Evolutionary conservation across 805 yeast species (phyloP).

Genomic region (Spathaspora hagerdaliae): DNA sequence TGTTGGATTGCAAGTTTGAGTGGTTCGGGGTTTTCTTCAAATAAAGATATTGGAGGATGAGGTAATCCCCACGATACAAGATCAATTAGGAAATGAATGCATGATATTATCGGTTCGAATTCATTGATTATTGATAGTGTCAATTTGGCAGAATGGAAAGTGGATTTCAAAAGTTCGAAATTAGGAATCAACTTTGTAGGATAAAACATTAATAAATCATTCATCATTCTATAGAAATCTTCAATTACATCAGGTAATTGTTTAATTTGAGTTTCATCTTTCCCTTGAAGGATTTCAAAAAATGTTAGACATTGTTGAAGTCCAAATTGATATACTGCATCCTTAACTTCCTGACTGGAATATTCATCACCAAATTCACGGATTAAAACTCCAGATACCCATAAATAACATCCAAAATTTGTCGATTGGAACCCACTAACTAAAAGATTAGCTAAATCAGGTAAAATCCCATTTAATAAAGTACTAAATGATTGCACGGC

Average conservation of each 20-base stretch:
- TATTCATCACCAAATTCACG: constrained; percentile 65
- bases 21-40: constrained; percentile 49
- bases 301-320: constrained; percentile 61
- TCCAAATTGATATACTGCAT: constrained; percentile 72
- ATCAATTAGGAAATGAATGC: constrained; percentile 77
- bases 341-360: constrained; percentile 42
- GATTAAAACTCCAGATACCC: constrained; percentile 83
- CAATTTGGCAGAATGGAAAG: constrained; percentile 56
- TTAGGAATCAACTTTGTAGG: constrained; percentile 49
- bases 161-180: constrained; percentile 45
- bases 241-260: constrained; percentile 69
- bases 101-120: constrained; percentile 64
- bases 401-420: constrained; percentile 76
- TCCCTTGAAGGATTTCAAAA: constrained; percentile 37
- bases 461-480: constrained; percentile 55
- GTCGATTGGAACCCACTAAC: constrained; percentile 67
- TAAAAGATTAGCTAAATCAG: constrained; percentile 61
- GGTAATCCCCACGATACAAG: constrained; percentile 80
- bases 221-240: constrained; percentile 79
- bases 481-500: constrained; percentile 60
- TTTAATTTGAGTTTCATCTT: constrained; percentile 23
- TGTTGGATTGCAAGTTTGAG: constrained; percentile 47
- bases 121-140: constrained; percentile 54
- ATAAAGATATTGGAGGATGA: constrained; percentile 72
- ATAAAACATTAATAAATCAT: constrained; percentile 72